Evolutionary conservation across 106 monocot genomes (phyloP).

Genomic region (Platanthera zijinensis): DNA sequence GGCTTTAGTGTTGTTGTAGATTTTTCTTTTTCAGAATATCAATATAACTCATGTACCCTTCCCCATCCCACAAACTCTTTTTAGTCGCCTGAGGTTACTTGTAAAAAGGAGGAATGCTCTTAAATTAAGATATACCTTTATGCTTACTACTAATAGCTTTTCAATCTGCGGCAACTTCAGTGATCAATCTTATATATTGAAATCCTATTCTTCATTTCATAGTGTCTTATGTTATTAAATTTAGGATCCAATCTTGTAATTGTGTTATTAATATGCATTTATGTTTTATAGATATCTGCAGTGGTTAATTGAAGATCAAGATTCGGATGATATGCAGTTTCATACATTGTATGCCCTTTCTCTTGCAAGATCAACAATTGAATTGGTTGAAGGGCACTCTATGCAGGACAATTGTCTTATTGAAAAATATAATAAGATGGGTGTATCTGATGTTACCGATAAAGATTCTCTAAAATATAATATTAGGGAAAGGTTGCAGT

Average conservation of each 20-base stretch:
- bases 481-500: slow-evolving; percentile 72
- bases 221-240: not conserved
- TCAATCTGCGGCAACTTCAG: not conserved
- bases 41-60: not conserved
- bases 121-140: not conserved
- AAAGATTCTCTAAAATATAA: slow-evolving; percentile 13
- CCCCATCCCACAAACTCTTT: not conserved
- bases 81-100: not conserved
- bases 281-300: slow-evolving; percentile 70
- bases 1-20: too few species aligned
- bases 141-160: not conserved
- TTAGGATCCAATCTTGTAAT: not conserved
- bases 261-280: not conserved
- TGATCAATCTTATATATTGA: not conserved
- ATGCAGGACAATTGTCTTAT: slow-evolving; percentile 6
- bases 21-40: not conserved
- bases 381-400: slow-evolving; percentile 19
- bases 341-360: slow-evolving; percentile 97
- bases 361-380: slow-evolving; percentile 77
- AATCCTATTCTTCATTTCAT: slow-evolving; percentile 1
- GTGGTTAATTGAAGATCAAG: slow-evolving; percentile 98
- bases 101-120: not conserved
- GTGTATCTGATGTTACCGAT: slow-evolving; percentile 17
- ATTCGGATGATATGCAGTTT: slow-evolving; percentile 62
- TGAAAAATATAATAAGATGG: slow-evolving; percentile 10